Percentiles rank a stretch among this genome's conserved stretches.
Evolutionary conservation across 176 grass and related monocot species (phyloP).

Genomic region (Carex myosuroides): DNA sequence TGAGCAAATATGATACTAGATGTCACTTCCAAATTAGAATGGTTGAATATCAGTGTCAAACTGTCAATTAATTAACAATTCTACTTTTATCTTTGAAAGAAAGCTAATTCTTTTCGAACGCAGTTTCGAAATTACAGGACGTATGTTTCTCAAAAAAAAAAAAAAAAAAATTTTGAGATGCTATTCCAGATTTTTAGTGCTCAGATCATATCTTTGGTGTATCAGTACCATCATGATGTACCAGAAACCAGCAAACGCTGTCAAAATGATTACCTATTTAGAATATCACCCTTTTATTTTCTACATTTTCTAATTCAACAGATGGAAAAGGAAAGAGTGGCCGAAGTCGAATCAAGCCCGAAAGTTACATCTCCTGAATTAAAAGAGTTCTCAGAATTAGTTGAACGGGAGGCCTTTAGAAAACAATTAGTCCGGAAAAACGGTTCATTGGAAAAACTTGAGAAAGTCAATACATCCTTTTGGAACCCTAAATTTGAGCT

Average conservation of each 20-base stretch:
- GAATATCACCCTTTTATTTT: background rate
- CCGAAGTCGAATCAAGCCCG: constrained; percentile 5
- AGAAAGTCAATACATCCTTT: background rate
- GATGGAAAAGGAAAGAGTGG: constrained; percentile 12
- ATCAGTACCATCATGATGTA: background rate
- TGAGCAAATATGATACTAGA: background rate
- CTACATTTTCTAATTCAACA: background rate
- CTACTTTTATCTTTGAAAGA: background rate
- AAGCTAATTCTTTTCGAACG: background rate
- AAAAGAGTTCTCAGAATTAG: constrained; percentile 23
- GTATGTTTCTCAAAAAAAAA: background rate
- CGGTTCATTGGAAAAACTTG: constrained; percentile 4
- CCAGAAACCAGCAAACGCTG: background rate
- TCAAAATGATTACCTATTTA: background rate
- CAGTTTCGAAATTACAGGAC: background rate
- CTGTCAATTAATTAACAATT: background rate
- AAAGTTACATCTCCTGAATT: constrained; percentile 20
- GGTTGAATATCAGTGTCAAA: background rate
- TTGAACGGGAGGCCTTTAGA: constrained; percentile 22
- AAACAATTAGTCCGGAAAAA: constrained; percentile 1
- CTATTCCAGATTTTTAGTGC: background rate
- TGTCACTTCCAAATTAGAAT: background rate
- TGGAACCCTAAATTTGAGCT: constrained; percentile 29
- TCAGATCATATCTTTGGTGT: background rate
- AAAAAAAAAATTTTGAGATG: background rate